A percentile compares a stretch with the other conserved stretches of the same genome.
These are phyloP conservation scores for Apiospora phragmitis DNA, from an alignment of 2,329 filamentous ascomycete genomes.

Conservation along the genomic window DNA sequence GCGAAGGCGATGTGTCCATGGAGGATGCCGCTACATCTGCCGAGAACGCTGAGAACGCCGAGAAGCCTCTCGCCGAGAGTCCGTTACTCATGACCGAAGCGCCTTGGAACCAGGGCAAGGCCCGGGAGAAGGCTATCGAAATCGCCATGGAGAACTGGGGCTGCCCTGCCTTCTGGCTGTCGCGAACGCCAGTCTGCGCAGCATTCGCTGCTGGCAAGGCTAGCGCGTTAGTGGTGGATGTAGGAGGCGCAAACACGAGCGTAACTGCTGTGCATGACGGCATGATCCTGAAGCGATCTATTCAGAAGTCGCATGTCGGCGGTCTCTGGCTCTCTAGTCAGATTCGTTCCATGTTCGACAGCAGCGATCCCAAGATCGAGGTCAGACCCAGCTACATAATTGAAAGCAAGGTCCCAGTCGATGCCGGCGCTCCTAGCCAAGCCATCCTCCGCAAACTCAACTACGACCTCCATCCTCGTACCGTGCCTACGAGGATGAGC, in stretches of 20 bases:
- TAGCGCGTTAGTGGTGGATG: constrained; percentile 87
- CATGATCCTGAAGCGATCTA: constrained; percentile 87
- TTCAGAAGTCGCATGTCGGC: constrained; percentile 81
- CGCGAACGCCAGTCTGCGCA: constrained; percentile 83
- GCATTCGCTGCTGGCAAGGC: constrained; percentile 93
- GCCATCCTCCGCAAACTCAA: constrained; percentile 72
- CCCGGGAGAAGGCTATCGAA: constrained; percentile 91
- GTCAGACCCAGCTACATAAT: constrained; percentile 86
- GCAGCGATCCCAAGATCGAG: constrained; percentile 67
- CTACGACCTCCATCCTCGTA: constrained; percentile 68
- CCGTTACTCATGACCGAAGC: constrained; percentile 93
- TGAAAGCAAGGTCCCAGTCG: constrained; percentile 83
- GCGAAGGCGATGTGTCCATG: constrained; percentile 62
- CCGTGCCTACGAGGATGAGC: constrained; percentile 84
- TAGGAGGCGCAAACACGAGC: constrained; percentile 84
- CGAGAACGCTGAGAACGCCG: constrained; percentile 51
- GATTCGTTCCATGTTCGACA: constrained; percentile 76
- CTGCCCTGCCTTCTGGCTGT: constrained; percentile 90
- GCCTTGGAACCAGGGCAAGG: constrained; percentile 86
- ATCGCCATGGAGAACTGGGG: constrained; percentile 98
- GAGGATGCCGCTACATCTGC: constrained; percentile 36
- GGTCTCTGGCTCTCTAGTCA: constrained; percentile 91
- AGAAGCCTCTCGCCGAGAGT: constrained; percentile 84
- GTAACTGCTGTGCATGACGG: constrained; percentile 93
- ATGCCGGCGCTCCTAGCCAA: constrained; percentile 78